Evolutionary conservation across 805 yeast genomes (phyloP).

Genomic region (Saturnispora sekii): DNA sequence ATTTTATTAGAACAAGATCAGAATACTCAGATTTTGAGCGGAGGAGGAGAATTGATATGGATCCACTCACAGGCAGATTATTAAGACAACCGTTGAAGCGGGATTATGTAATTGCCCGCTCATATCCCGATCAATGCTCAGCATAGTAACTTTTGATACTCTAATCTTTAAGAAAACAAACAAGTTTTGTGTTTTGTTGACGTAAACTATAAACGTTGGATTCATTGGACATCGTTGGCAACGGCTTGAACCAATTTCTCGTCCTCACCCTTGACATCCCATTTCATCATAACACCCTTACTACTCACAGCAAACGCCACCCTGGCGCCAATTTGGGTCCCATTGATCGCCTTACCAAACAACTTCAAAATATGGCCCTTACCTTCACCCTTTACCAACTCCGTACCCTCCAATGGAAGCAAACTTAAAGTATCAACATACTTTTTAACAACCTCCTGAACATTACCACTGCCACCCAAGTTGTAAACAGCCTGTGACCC

Average conservation of each 20-base stretch:
- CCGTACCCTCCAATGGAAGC: slow-evolving; percentile 68
- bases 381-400: slow-evolving; percentile 44
- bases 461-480: slow-evolving; percentile 35
- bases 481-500: slow-evolving; percentile 62
- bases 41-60: too few species aligned
- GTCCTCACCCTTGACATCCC: slow-evolving; percentile 49
- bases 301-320: slow-evolving; percentile 42
- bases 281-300: slow-evolving; percentile 42
- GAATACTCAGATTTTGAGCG: too few species aligned
- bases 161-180: neutral
- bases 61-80: too few species aligned
- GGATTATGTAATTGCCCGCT: too few species aligned
- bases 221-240: slow-evolving; percentile 36
- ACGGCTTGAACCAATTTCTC: slow-evolving; percentile 40
- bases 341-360: slow-evolving; percentile 65
- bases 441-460: slow-evolving; percentile 46
- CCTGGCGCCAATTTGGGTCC: slow-evolving; percentile 41
- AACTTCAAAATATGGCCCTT: slow-evolving; percentile 66
- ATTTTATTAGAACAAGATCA: too few species aligned
- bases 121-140: too few species aligned
- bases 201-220: neutral
- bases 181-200: too few species aligned
- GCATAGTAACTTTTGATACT: neutral
- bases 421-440: slow-evolving; percentile 47
- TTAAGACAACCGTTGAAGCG: too few species aligned